Evolutionary conservation across 2,329 filamentous ascomycete genomes (phyloP).

Genomic region (Colletotrichum viniferum): DNA sequence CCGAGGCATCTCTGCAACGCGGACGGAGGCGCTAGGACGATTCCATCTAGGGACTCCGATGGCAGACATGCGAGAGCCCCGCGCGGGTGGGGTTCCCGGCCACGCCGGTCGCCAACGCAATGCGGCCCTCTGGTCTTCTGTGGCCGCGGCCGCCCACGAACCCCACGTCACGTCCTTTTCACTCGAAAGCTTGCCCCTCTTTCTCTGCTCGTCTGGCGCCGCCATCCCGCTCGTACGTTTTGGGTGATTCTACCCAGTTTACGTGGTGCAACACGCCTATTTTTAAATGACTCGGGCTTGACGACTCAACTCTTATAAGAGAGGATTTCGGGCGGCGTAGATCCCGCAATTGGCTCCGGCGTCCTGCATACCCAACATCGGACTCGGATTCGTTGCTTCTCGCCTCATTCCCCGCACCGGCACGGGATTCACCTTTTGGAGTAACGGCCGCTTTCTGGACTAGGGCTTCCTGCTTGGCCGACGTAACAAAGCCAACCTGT

Average conservation of each 20-base stretch:
- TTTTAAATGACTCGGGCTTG: background rate
- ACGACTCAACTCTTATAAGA: background rate
- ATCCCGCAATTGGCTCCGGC: background rate
- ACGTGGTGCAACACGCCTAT: background rate
- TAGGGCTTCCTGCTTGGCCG: background rate
- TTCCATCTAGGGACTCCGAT: constrained; percentile 11
- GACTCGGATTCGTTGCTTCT: background rate
- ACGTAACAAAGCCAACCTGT: background rate
- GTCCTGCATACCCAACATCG: background rate
- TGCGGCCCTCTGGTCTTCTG: background rate
- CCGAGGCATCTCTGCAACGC: constrained; percentile 11
- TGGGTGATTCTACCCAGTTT: background rate
- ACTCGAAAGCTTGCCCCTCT: background rate
- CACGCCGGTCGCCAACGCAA: background rate
- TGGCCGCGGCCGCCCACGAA: background rate
- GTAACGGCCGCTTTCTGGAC: background rate
- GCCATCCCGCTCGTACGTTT: background rate
- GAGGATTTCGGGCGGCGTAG: background rate
- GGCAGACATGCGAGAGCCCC: background rate
- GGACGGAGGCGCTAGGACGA: constrained; percentile 9
- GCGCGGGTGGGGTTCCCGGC: constrained; percentile 14
- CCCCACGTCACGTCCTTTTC: background rate
- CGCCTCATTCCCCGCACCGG: constrained; percentile 1
- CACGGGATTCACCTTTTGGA: background rate
- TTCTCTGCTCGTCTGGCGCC: background rate